These are phyloP conservation scores for Quercus ilex DNA, from an alignment of 306 rosid genomes.

Conservation along the genomic window DNA sequence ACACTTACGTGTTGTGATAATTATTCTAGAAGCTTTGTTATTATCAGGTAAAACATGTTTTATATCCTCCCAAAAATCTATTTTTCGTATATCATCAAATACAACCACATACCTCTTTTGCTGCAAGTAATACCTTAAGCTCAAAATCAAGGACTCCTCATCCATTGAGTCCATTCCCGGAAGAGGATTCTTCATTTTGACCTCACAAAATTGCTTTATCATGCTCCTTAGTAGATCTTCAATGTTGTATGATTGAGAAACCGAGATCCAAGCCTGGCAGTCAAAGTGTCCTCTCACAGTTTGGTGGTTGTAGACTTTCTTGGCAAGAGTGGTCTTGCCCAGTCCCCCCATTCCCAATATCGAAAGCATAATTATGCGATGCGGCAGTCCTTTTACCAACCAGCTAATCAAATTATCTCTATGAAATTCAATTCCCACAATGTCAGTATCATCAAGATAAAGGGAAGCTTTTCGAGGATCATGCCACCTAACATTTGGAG, in stretches of 20 bases:
- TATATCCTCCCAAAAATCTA: not conserved
- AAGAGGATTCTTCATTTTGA: conserved; percentile 4
- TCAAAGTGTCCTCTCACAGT: too few species aligned
- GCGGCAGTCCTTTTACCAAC: not conserved
- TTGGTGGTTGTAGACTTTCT: too few species aligned
- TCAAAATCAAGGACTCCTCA: not conserved
- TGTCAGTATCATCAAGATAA: conserved; percentile 26
- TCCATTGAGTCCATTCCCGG: conserved; percentile 2
- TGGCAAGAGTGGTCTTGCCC: too few species aligned
- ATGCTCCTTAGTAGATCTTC: too few species aligned
- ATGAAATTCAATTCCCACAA: not conserved
- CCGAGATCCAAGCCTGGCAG: too few species aligned
- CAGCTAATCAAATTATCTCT: conserved; percentile 17
- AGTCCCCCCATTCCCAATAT: too few species aligned
- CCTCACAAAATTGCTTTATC: conserved; percentile 7
- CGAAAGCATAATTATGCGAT: conserved; percentile 3
- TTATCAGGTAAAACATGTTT: conserved; percentile 7
- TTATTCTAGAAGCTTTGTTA: conserved; percentile 8
- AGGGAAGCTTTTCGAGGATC: conserved; percentile 23
- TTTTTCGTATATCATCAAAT: too few species aligned
- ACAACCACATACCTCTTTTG: too few species aligned
- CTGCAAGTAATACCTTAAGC: conserved; percentile 13
- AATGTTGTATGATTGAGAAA: too few species aligned
- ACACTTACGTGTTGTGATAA: conserved; percentile 24
- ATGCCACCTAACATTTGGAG: not conserved